Percentiles rank a stretch among this genome's conserved stretches.
These are phyloP conservation scores for Hypocreales sp. DNA, from an alignment of 2,329 filamentous ascomycete species.

Conservation along the genomic window DNA sequence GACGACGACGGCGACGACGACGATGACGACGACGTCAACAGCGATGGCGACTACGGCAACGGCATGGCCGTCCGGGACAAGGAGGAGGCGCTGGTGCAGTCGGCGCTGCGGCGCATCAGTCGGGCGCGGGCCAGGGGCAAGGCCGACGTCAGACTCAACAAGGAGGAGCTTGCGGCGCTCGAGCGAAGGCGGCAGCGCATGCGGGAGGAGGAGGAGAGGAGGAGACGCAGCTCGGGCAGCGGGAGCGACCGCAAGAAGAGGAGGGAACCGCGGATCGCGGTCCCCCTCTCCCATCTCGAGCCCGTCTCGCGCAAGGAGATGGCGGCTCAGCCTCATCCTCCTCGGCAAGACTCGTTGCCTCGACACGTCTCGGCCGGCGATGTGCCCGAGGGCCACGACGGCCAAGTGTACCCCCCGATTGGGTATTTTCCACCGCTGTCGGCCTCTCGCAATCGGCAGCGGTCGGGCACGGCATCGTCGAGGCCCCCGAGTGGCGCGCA, in stretches of 20 bases:
- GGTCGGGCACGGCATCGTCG: conserved; percentile 25
- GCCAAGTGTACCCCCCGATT: conserved; percentile 26
- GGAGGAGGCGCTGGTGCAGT: conserved; percentile 63
- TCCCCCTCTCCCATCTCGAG: conserved; percentile 37
- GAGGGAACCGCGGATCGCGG: conserved; percentile 31
- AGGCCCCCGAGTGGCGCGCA: conserved; percentile 16
- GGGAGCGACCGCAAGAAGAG: conserved; percentile 20
- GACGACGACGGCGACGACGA: conserved; percentile 28
- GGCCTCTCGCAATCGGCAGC: conserved; percentile 22
- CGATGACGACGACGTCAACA: conserved; percentile 15
- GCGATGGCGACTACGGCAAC: conserved; percentile 34
- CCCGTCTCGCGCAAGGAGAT: conserved; percentile 22
- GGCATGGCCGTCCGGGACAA: conserved; percentile 44
- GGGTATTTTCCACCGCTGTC: conserved; percentile 35
- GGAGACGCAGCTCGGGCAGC: conserved; percentile 31
- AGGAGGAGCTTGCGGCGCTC: conserved; percentile 67
- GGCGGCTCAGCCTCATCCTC: conserved; percentile 7
- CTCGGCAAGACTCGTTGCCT: conserved; percentile 19
- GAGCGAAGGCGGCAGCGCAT: conserved; percentile 51
- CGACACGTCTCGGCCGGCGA: conserved; percentile 22
- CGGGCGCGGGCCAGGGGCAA: conserved; percentile 63
- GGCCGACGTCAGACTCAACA: conserved; percentile 63
- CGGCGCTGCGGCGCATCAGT: conserved; percentile 66
- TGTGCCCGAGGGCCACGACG: conserved; percentile 18
- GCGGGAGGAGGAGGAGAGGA: conserved; percentile 44